phyloP scores from a whole-genome alignment of 805 yeast species.

The Pichia heedii region DNA sequence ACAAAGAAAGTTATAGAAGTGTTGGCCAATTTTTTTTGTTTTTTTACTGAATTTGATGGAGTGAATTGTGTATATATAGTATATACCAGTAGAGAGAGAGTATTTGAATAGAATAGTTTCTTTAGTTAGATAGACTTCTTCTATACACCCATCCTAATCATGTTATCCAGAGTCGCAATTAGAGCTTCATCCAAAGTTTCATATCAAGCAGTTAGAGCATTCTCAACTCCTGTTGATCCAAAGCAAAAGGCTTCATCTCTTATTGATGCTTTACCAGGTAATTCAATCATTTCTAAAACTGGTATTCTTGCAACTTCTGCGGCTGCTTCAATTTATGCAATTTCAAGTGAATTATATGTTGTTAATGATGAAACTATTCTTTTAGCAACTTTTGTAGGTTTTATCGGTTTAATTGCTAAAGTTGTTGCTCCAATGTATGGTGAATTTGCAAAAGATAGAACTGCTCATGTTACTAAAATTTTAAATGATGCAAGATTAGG shows the following conservation, averaged over 20 bases:
- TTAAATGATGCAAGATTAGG: slow-evolving; percentile 81
- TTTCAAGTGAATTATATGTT: slow-evolving; percentile 86
- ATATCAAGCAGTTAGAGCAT: no score
- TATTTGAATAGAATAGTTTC: no score
- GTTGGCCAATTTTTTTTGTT: no score
- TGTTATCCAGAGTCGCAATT: slow-evolving; percentile 18
- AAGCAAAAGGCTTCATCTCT: slow-evolving; percentile 84
- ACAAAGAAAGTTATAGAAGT: no score
- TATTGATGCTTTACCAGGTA: slow-evolving; percentile 91
- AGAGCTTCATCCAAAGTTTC: no score
- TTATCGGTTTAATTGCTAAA: slow-evolving; percentile 70
- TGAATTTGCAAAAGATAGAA: slow-evolving; percentile 85
- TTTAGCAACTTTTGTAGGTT: slow-evolving; percentile 70
- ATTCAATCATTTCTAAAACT: slow-evolving; percentile 78
- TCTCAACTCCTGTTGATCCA: slow-evolving; percentile 69
- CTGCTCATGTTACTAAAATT: slow-evolving; percentile 40
- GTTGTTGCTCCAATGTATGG: slow-evolving; percentile 90
- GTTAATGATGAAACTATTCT: slow-evolving; percentile 90
- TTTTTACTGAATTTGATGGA: no score
- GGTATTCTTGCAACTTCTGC: slow-evolving; percentile 92
- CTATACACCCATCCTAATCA: background rate
- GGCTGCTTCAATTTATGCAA: slow-evolving; percentile 90
- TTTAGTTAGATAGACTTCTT: no score
- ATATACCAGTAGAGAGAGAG: no score
- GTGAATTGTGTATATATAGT: no score